These are phyloP conservation scores for Penicillium sp. DNA, from an alignment of 2,329 filamentous ascomycete genomes.

Conservation along the genomic window DNA sequence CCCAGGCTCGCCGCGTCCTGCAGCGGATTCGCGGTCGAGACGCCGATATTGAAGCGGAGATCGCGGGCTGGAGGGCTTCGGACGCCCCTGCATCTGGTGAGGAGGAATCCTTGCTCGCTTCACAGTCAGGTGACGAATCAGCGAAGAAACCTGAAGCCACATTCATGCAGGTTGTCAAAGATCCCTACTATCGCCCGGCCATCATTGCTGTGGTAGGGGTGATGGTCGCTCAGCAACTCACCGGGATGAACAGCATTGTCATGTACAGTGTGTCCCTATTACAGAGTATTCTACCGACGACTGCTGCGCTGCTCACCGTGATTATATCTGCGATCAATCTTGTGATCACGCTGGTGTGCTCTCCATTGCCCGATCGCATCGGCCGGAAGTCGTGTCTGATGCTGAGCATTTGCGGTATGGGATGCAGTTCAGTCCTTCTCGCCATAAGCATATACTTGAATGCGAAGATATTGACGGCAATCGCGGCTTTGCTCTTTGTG, in stretches of 20 bases:
- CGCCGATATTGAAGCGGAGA: conserved; percentile 69
- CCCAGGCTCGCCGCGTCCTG: conserved; percentile 63
- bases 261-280: conserved; percentile 97
- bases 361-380: conserved; percentile 79
- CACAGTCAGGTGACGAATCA: conserved; percentile 58
- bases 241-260: conserved; percentile 92
- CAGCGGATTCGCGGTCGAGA: conserved; percentile 70
- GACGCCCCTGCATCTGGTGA: conserved; percentile 49
- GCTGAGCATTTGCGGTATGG: conserved; percentile 79
- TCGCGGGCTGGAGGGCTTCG: conserved; percentile 54
- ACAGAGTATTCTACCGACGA: conserved; percentile 72
- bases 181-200: conserved; percentile 66
- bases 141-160: conserved; percentile 64
- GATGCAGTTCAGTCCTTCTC: conserved; percentile 68
- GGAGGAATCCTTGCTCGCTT: conserved; percentile 64
- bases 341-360: conserved; percentile 72
- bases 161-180: conserved; percentile 60
- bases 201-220: conserved; percentile 81
- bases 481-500: conserved; percentile 81
- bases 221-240: conserved; percentile 90
- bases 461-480: conserved; percentile 70
- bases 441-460: conserved; percentile 74
- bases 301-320: conserved; percentile 79
- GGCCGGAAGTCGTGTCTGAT: conserved; percentile 84
- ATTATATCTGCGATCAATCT: conserved; percentile 84